These are phyloP conservation scores for Myriosclerotinia curreyana DNA, from an alignment of 2,329 filamentous ascomycete species.

Conservation along the genomic window DNA sequence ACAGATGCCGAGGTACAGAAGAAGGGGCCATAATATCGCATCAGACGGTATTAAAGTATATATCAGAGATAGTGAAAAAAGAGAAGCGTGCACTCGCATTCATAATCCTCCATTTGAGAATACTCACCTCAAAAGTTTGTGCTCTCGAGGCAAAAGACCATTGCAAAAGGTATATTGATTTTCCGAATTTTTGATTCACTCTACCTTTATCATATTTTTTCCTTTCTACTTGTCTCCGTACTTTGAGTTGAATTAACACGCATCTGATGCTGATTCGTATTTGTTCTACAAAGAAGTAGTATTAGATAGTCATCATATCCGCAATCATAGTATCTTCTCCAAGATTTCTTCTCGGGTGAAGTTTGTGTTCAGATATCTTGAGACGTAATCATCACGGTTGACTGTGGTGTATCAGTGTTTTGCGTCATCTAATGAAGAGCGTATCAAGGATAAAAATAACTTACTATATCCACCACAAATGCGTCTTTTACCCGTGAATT, in stretches of 20 bases:
- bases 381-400: conserved; percentile 77
- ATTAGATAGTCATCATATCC: too few relatives aligned
- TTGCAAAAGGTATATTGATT: not conserved
- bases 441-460: conserved; percentile 40
- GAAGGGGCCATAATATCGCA: too few relatives aligned
- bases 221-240: too few relatives aligned
- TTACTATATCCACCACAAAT: conserved; percentile 90
- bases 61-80: too few relatives aligned
- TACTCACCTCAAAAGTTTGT: too few relatives aligned
- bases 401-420: conserved; percentile 47
- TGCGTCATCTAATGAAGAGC: not conserved
- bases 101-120: too few relatives aligned
- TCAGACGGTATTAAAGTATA: too few relatives aligned
- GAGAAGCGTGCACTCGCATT: too few relatives aligned
- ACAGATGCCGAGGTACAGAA: too few relatives aligned
- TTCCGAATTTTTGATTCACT: not conserved
- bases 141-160: not conserved
- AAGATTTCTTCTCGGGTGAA: conserved; percentile 42
- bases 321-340: conserved; percentile 33
- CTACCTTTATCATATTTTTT: not conserved
- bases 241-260: too few relatives aligned
- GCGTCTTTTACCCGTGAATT: conserved; percentile 78
- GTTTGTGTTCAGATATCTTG: conserved; percentile 71
- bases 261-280: not conserved
- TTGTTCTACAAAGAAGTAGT: too few relatives aligned